A percentile compares a stretch with the other conserved stretches of the same genome.
Evolutionary conservation across 176 grass and related monocot genomes (phyloP).

Genomic region (Oryza australiensis): DNA sequence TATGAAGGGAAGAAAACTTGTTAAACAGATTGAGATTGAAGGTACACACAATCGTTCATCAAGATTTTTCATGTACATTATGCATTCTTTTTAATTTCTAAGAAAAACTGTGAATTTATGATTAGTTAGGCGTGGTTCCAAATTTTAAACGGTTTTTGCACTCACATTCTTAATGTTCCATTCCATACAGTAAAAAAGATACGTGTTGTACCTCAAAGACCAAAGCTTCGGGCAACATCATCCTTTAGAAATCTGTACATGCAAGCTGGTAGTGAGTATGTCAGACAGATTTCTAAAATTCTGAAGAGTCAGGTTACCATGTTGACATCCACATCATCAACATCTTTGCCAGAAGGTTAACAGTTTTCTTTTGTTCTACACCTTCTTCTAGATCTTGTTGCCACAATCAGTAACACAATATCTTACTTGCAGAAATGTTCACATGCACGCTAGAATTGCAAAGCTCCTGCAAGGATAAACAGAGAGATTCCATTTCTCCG

Average conservation of each 20-base stretch:
- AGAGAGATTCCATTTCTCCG: slow-evolving; percentile 55
- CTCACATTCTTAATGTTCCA: slow-evolving; percentile 20
- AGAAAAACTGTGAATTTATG: not conserved
- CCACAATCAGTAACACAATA: slow-evolving; percentile 14
- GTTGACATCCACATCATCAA: slow-evolving; percentile 62
- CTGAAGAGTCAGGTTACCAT: slow-evolving; percentile 82
- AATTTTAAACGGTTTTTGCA: slow-evolving; percentile 17
- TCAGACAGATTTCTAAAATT: slow-evolving; percentile 71
- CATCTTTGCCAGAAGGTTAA: slow-evolving; percentile 77
- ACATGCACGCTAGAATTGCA: slow-evolving; percentile 76
- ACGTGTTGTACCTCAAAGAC: slow-evolving; percentile 62
- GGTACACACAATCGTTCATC: slow-evolving; percentile 49
- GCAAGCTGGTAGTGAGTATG: slow-evolving; percentile 83
- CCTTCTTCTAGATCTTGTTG: not conserved
- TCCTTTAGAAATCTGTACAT: slow-evolving; percentile 79
- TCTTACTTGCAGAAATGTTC: slow-evolving; percentile 56
- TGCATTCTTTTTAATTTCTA: not conserved
- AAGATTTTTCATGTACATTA: slow-evolving; percentile 18
- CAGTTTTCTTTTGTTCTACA: not conserved
- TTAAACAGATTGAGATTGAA: slow-evolving; percentile 89
- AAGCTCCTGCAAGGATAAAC: slow-evolving; percentile 58
- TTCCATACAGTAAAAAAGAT: slow-evolving; percentile 76
- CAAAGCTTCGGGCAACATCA: slow-evolving; percentile 63
- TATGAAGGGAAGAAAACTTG: slow-evolving; percentile 69
- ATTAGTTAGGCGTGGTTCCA: not conserved